Base-by-base conservation (phyloP, 495 filamentous ascomycete species). In the Xylaria scruposa region DNA sequence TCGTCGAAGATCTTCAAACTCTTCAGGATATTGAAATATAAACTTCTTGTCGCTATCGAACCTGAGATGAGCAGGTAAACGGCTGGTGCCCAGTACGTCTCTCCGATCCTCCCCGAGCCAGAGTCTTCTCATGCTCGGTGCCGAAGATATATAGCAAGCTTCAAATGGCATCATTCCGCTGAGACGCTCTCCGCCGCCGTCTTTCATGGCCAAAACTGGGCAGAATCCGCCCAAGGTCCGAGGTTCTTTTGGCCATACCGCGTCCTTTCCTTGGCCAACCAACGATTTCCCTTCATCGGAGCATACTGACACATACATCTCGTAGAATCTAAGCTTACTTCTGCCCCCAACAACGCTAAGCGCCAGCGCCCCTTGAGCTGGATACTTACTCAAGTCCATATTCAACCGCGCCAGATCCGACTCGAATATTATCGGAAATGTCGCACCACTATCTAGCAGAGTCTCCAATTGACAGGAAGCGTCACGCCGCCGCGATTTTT, bases 391-490 rank as follows among this genome's bases (percentile, higher is more conserved):
- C 13, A 74, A 62, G 72, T 82, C 58, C 68, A 88, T 78, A 2
- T 73, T 56, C 10, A 87, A 72, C 4, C 47, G 62, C 19, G 65
- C 21, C 0, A 87, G 78, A 70, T 88, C 85, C 19, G 47, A 24
- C 2, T 53, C 26, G 49, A 71, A 78, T 21, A 87, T 72, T 53
- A 76, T 74, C 4, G 85, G 84, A 47, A 81, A 76, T 19, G 81
- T 85, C 42, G 85, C 83, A 56, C 85, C 85, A 24, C 74, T 78
- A 73, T 87, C 85, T 36, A 87, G 73, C 44, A 87, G 70, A 42
- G 72, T 78, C 29, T 73, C 59, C 70, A 81, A 74, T 51, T 49
- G 65, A 21, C 60, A 70, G 36, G 70, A 71, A 15, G 65, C 44
- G 19, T 70, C 58, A 21, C 49, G 17, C 7, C 0, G 3, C 17